phyloP scores from a whole-genome alignment of 129 eudicot species.

The Chrysanthemum makinoi region DNA sequence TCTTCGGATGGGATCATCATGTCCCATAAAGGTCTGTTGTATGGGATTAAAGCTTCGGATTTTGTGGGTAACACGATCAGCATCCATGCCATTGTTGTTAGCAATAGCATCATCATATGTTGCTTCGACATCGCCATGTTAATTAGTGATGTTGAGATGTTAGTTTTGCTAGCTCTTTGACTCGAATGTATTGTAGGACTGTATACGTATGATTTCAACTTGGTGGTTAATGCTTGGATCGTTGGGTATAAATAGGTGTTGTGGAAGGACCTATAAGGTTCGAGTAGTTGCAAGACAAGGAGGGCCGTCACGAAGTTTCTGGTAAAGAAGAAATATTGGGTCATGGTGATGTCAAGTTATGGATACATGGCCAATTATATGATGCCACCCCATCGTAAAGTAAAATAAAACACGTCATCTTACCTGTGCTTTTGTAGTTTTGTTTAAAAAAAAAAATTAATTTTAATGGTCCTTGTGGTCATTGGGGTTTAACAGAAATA shows the following conservation, averaged over 20 bases:
- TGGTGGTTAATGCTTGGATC: background rate
- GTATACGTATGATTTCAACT: background rate
- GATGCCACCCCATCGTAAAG: too few relatives aligned
- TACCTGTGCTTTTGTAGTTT: too few relatives aligned
- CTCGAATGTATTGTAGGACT: background rate
- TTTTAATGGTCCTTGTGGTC: too few relatives aligned
- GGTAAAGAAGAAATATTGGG: too few relatives aligned
- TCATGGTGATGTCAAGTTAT: too few relatives aligned
- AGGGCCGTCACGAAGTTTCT: too few relatives aligned
- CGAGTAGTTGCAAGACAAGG: too few relatives aligned
- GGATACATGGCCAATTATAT: too few relatives aligned
- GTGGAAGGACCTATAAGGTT: too few relatives aligned
- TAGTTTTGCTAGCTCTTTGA: background rate
- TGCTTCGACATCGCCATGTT: background rate
- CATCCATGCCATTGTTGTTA: slow-evolving; percentile 1
- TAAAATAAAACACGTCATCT: too few relatives aligned
- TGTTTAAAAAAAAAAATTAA: too few relatives aligned
- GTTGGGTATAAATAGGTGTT: background rate
- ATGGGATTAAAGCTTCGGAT: background rate
- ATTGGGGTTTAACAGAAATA: too few relatives aligned
- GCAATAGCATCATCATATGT: background rate
- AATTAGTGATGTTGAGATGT: background rate
- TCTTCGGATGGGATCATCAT: slow-evolving; percentile 38
- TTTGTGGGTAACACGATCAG: background rate
- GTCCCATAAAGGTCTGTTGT: slow-evolving; percentile 33